Conservation (phyloP, 257 asterid genomes). For the Dorcoceras hygrometricum region DNA sequence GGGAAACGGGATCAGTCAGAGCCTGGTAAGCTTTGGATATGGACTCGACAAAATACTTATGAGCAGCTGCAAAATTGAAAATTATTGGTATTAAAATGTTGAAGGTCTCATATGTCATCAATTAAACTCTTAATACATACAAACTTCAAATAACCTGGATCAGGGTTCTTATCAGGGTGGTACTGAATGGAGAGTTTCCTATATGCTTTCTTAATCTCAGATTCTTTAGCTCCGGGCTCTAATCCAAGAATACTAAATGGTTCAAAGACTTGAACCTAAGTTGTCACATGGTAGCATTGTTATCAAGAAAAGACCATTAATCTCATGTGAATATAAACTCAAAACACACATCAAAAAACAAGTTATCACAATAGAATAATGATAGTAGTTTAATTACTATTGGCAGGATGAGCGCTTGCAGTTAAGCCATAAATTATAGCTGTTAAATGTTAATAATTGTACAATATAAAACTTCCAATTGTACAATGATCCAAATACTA, state of each 20-base stretch:
- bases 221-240: conserved; percentile 79
- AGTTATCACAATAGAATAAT: background rate
- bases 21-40: conserved; percentile 97
- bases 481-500: background rate
- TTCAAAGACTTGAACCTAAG: conserved; percentile 81
- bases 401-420: background rate
- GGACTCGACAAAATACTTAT: conserved; percentile 81
- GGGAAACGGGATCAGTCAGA: conserved; percentile 86
- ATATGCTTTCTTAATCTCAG: conserved; percentile 92
- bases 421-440: background rate
- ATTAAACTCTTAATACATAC: conserved; percentile 18
- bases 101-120: conserved; percentile 3
- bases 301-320: background rate
- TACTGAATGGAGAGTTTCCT: conserved; percentile 86
- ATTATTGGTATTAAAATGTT: conserved; percentile 12
- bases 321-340: background rate
- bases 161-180: conserved; percentile 98
- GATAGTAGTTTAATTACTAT: background rate
- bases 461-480: background rate
- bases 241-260: conserved; percentile 92
- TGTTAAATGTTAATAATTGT: background rate
- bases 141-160: conserved; percentile 60
- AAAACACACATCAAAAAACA: background rate
- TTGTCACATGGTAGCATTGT: conserved; percentile 5
- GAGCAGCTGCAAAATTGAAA: conserved; percentile 61